Conservation (phyloP, 2,329 filamentous ascomycete genomes). For the Fusarium nodosum region DNA sequence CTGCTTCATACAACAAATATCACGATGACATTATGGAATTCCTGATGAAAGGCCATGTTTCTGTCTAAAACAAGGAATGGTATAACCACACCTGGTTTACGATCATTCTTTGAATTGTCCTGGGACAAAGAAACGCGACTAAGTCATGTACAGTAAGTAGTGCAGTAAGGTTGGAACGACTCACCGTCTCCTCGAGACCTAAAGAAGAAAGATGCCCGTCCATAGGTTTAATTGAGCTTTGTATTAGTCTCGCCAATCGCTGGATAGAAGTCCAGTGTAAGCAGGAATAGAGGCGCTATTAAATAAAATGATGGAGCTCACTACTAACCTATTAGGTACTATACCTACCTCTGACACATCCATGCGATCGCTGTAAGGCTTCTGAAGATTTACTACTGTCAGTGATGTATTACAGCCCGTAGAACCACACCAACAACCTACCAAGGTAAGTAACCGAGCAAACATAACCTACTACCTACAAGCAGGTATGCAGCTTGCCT, state of each 20-base stretch:
- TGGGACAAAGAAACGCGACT: conserved; percentile 27
- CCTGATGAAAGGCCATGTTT: neutral
- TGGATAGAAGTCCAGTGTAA: conserved; percentile 17
- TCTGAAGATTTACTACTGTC: conserved; percentile 2
- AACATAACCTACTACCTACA: neutral
- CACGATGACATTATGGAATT: conserved; percentile 7
- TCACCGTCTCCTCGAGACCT: conserved; percentile 20
- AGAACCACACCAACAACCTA: neutral
- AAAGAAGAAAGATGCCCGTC: conserved; percentile 2
- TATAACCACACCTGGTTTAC: neutral
- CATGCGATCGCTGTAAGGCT: conserved; percentile 5
- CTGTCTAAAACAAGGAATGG: conserved; percentile 5
- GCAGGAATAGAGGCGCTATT: conserved; percentile 8
- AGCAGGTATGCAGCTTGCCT: neutral
- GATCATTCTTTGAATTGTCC: conserved; percentile 1
- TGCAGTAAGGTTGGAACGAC: conserved; percentile 3
- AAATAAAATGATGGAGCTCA: neutral
- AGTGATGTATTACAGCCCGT: neutral
- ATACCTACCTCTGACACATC: neutral
- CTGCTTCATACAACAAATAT: neutral
- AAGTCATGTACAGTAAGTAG: conserved; percentile 11
- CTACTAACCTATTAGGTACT: no score
- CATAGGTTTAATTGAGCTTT: conserved; percentile 10
- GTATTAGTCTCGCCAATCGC: conserved; percentile 27
- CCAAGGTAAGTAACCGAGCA: neutral